Conservation (phyloP, 2,329 filamentous ascomycete genomes). For the Claviceps humidiphila region DNA sequence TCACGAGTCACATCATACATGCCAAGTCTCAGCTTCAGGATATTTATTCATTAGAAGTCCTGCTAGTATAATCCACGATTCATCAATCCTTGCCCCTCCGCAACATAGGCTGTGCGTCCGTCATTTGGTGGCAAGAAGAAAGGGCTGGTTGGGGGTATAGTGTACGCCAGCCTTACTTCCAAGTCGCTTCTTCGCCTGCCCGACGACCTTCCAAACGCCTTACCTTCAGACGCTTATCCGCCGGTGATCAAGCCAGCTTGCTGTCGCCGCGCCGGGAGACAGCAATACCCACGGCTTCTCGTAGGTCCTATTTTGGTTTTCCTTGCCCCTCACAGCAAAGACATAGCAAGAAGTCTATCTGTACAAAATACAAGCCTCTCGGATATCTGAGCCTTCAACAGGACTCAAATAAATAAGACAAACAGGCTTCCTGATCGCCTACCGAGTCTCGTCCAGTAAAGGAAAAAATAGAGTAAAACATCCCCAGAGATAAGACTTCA, state of each 20-base stretch:
- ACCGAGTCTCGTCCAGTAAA: slow-evolving; percentile 2
- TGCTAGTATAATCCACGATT: slow-evolving; percentile 20
- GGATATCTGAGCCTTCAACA: slow-evolving; percentile 1
- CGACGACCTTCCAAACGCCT: slow-evolving; percentile 26
- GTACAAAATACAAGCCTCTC: slow-evolving; percentile 22
- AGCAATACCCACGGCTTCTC: slow-evolving; percentile 1
- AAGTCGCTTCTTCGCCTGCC: slow-evolving; percentile 22
- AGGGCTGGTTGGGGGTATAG: slow-evolving; percentile 27
- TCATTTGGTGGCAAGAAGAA: slow-evolving; percentile 7
- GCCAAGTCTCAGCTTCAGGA: background rate
- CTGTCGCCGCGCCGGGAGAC: slow-evolving; percentile 3
- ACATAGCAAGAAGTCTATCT: slow-evolving; percentile 29
- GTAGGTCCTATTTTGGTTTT: slow-evolving; percentile 16
- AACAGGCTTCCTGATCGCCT: slow-evolving; percentile 2
- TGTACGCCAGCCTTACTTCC: slow-evolving; percentile 16
- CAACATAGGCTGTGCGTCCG: slow-evolving; percentile 19
- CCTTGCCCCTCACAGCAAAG: slow-evolving; percentile 18
- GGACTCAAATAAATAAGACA: background rate
- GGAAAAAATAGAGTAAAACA: background rate
- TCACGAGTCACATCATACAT: background rate
- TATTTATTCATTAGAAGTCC: slow-evolving; percentile 20
- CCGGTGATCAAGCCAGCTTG: slow-evolving; percentile 1
- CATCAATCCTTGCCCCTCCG: slow-evolving; percentile 22
- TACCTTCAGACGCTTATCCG: slow-evolving; percentile 10
- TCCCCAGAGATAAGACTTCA: slow-evolving; percentile 2